Percentiles rank a stretch among this genome's conserved stretches.
Conservation (phyloP, 179 eudicot genomes). For the Vitellaria paradoxa region DNA sequence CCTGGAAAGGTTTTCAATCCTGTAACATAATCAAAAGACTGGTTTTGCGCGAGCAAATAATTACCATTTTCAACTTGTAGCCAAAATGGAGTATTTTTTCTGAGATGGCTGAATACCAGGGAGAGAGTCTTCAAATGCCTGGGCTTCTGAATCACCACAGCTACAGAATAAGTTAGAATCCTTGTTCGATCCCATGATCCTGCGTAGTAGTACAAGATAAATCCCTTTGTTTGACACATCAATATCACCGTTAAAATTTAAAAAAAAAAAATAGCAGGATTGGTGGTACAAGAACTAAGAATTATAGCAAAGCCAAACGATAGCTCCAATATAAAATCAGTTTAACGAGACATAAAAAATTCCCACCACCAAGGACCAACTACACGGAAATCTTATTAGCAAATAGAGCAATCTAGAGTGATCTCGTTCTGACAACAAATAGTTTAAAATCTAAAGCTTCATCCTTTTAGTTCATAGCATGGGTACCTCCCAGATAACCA, state of each 20-base stretch:
- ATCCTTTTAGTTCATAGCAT: no score
- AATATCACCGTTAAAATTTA: not conserved
- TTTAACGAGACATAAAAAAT: not conserved
- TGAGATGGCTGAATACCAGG: slow-evolving; percentile 40
- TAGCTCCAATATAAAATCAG: not conserved
- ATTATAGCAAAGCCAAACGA: no score
- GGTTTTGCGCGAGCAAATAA: no score
- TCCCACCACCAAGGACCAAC: not conserved
- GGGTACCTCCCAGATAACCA: no score
- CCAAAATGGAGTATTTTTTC: not conserved
- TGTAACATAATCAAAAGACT: slow-evolving; percentile 22
- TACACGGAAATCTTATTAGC: not conserved
- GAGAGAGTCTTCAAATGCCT: slow-evolving; percentile 42
- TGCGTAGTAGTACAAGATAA: slow-evolving; percentile 17
- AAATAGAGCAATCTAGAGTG: not conserved
- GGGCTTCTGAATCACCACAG: slow-evolving; percentile 50
- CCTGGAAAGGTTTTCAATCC: slow-evolving; percentile 74
- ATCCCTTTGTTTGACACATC: not conserved
- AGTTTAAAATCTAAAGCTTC: no score
- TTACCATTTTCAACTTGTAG: not conserved
- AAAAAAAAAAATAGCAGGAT: not conserved
- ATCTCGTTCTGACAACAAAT: no score
- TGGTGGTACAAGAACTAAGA: not conserved
- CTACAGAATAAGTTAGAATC: slow-evolving; percentile 38
- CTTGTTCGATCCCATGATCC: slow-evolving; percentile 50